A percentile compares a stretch with the other conserved stretches of the same genome.
Evolutionary conservation across 139 green algal genomes (phyloP).

Genomic region (Spirogloea muscicola): DNA sequence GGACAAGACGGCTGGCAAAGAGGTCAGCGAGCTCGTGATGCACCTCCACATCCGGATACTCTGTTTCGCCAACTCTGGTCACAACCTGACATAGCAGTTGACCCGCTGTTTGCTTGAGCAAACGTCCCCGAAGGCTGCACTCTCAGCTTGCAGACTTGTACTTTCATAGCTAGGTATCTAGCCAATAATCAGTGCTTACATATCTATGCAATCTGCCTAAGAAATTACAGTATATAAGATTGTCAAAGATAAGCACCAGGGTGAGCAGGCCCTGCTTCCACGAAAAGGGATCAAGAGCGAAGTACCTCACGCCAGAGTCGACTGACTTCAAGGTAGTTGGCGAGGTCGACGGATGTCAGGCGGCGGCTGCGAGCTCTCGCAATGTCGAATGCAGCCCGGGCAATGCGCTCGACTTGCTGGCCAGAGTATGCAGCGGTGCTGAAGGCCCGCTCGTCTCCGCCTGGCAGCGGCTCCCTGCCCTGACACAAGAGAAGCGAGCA

Average conservation of each 20-base stretch:
- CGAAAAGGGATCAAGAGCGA: background rate
- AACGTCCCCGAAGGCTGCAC: too few relatives aligned
- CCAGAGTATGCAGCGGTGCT: constrained; percentile 1
- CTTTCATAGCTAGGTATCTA: too few relatives aligned
- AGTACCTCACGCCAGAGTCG: constrained; percentile 7
- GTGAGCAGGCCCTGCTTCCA: background rate
- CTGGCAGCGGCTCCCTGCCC: background rate
- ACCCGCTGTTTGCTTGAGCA: too few relatives aligned
- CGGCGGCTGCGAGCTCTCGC: background rate
- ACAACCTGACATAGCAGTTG: background rate
- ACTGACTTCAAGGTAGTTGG: constrained; percentile 18
- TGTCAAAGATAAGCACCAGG: too few relatives aligned
- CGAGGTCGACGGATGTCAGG: background rate
- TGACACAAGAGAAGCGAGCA: too few relatives aligned
- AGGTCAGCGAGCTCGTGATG: constrained; percentile 7
- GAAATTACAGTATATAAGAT: too few relatives aligned
- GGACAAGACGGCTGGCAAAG: constrained; percentile 6
- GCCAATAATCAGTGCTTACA: too few relatives aligned
- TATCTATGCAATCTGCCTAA: too few relatives aligned
- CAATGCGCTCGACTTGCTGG: constrained; percentile 11
- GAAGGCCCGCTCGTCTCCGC: constrained; percentile 4
- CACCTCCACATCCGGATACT: constrained; percentile 11
- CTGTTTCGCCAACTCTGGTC: background rate
- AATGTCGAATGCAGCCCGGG: constrained; percentile 1
- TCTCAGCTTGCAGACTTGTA: too few relatives aligned